Conservation (phyloP, 1,284 basidiomycete genomes). For the Ustilago xerochloae region DNA sequence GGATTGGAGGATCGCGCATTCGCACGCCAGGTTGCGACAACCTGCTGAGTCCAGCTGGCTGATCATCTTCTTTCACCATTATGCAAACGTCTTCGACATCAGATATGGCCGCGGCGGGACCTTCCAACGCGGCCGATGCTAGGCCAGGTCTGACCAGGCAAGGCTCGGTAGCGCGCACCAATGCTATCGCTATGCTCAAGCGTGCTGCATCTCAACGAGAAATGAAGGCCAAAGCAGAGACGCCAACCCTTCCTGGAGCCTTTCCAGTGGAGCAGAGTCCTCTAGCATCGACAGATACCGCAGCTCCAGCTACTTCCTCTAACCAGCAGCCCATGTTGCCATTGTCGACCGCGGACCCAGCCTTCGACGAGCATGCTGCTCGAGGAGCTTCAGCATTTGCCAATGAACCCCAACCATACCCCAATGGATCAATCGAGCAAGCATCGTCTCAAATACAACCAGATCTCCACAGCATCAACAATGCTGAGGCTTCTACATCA, state of each 20-base stretch:
- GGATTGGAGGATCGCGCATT: neutral
- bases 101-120: neutral
- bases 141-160: constrained; percentile 19
- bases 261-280: constrained; percentile 7
- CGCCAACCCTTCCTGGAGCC: constrained; percentile 13
- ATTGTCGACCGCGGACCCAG: constrained; percentile 1
- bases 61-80: too few species aligned
- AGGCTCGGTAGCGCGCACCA: constrained; percentile 44
- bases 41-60: neutral
- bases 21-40: neutral
- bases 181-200: constrained; percentile 58
- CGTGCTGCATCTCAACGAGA: constrained; percentile 60
- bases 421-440: constrained; percentile 2
- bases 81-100: constrained; percentile 11
- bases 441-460: neutral
- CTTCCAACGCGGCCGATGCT: constrained; percentile 15
- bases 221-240: constrained; percentile 35
- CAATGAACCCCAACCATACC: neutral
- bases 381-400: neutral
- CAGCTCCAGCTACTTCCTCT: neutral
- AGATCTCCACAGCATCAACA: neutral
- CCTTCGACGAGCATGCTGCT: neutral
- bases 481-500: constrained; percentile 7
- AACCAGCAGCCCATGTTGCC: neutral
- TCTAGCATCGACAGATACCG: neutral